Conservation (phyloP, 768 basidiomycete species). For the Tulasnella sp. region DNA sequence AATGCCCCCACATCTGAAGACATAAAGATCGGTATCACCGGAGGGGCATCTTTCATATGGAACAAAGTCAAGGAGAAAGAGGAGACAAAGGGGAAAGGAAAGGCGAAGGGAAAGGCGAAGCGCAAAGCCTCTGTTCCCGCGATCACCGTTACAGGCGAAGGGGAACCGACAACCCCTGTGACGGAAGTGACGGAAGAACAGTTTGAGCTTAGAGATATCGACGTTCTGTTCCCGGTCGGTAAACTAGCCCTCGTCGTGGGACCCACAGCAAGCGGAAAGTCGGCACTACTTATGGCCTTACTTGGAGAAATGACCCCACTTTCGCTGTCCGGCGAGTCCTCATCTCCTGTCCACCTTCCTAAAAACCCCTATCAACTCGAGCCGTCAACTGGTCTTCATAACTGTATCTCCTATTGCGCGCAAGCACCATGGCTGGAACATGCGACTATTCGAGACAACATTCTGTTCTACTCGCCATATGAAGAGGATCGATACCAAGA, state of each 20-base stretch:
- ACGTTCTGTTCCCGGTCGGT: constrained; percentile 66
- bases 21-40: constrained; percentile 43
- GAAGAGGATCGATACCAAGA: constrained; percentile 39
- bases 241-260: constrained; percentile 56
- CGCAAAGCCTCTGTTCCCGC: background rate
- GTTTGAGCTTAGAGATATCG: constrained; percentile 66
- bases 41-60: constrained; percentile 59
- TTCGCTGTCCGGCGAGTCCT: constrained; percentile 35
- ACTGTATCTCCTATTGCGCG: constrained; percentile 44
- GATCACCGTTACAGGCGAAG: background rate
- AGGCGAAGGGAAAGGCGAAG: background rate
- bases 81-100: background rate
- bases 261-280: constrained; percentile 80
- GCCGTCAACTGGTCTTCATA: constrained; percentile 34
- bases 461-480: constrained; percentile 51
- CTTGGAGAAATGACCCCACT: constrained; percentile 61
- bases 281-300: constrained; percentile 57
- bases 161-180: constrained; percentile 11
- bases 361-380: constrained; percentile 53
- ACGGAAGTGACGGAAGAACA: constrained; percentile 33
- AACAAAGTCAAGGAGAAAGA: constrained; percentile 46
- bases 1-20: constrained; percentile 35
- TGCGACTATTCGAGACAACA: constrained; percentile 40
- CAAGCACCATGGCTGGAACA: constrained; percentile 45
- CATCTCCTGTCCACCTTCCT: constrained; percentile 52